phyloP scores from a whole-genome alignment of 345 rosid species.

The Hevea brasiliensis region DNA sequence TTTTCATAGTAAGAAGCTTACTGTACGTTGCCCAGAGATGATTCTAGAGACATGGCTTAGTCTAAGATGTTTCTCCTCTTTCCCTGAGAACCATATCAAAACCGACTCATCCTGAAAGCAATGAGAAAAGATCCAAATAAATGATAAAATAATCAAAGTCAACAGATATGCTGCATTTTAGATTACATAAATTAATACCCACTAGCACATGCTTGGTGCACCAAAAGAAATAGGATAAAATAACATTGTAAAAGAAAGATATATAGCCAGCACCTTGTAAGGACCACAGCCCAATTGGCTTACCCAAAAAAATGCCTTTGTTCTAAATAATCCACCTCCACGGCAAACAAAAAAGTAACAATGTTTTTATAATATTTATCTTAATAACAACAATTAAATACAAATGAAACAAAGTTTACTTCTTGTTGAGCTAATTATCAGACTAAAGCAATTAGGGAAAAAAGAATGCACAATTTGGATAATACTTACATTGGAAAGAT shows the following conservation, averaged over 20 bases:
- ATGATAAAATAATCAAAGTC: not conserved
- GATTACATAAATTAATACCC: not conserved
- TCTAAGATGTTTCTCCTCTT: constrained; percentile 84
- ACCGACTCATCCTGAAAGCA: constrained; percentile 86
- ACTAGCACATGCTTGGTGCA: not conserved
- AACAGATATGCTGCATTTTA: not conserved
- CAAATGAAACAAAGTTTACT: not conserved
- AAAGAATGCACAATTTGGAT: not conserved
- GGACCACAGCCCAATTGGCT: not conserved
- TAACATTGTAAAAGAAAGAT: not conserved
- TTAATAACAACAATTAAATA: not conserved
- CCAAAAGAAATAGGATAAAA: not conserved
- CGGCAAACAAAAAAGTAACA: not conserved
- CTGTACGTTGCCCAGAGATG: constrained; percentile 96
- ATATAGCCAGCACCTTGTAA: not conserved
- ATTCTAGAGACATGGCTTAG: constrained; percentile 88
- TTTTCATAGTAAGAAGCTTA: constrained; percentile 44
- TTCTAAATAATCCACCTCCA: not conserved
- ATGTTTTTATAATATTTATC: not conserved
- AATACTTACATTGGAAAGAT: constrained; percentile 87
- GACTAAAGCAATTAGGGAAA: not conserved
- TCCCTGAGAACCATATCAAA: constrained; percentile 96
- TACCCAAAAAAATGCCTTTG: not conserved
- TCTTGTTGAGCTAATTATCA: constrained; percentile 1
- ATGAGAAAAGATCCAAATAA: constrained; percentile 6